Percentiles rank a stretch among this genome's conserved stretches.
These are phyloP conservation scores for Populus hybrid DNA, from an alignment of 441 rosid species.

Conservation along the genomic window DNA sequence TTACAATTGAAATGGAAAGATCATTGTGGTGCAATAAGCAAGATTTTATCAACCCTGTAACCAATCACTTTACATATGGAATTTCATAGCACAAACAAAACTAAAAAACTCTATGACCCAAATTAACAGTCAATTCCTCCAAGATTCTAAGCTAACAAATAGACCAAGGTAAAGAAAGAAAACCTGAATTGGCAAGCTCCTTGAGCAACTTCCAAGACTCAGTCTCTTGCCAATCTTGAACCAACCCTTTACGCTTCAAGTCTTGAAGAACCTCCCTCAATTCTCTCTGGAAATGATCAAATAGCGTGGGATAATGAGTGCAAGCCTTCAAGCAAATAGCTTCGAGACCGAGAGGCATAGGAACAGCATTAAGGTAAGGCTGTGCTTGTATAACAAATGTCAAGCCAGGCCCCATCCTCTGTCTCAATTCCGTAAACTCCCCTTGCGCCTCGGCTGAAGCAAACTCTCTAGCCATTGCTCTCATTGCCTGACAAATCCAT, in stretches of 20 bases:
- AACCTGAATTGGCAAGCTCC: constrained; percentile 87
- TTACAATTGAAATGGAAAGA: too few species aligned
- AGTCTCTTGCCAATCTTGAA: constrained; percentile 65
- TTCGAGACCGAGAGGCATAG: constrained; percentile 83
- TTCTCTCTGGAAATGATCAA: constrained; percentile 95
- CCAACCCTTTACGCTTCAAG: constrained; percentile 41
- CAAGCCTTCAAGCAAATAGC: constrained; percentile 82
- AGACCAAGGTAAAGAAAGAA: neutral
- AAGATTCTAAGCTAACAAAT: neutral
- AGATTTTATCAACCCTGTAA: too few species aligned
- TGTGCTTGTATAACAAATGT: constrained; percentile 89
- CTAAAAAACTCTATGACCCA: neutral
- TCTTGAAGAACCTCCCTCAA: constrained; percentile 74
- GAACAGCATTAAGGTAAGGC: constrained; percentile 74
- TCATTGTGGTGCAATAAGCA: too few species aligned
- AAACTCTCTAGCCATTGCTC: constrained; percentile 78
- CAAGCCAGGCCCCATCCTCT: constrained; percentile 72
- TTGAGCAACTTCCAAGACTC: constrained; percentile 90
- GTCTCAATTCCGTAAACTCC: constrained; percentile 73
- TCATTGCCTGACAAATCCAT: constrained; percentile 87
- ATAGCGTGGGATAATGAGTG: constrained; percentile 83
- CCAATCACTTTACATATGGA: too few species aligned
- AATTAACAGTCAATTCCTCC: neutral
- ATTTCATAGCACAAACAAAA: neutral
- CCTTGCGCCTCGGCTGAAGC: constrained; percentile 73